These are phyloP conservation scores for Mycena metata DNA, from an alignment of 768 basidiomycete species.

Conservation along the genomic window DNA sequence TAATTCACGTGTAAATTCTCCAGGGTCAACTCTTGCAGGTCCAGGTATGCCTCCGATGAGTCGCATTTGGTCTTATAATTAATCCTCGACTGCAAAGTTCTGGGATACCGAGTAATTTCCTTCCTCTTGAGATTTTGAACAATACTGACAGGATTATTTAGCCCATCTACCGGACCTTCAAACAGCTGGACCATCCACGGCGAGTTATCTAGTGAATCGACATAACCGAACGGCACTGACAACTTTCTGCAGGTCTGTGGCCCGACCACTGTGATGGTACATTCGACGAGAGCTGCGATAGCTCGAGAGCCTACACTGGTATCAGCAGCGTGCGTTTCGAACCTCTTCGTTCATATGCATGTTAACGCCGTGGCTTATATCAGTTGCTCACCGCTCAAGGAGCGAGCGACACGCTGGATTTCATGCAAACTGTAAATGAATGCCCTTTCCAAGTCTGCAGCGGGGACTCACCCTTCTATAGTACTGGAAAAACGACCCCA, in stretches of 20 bases:
- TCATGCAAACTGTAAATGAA: slow-evolving; percentile 61
- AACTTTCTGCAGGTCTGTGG: slow-evolving; percentile 66
- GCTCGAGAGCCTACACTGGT: slow-evolving; percentile 59
- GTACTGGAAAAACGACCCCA: slow-evolving; percentile 69
- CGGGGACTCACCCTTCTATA: slow-evolving; percentile 33
- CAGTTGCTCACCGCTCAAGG: slow-evolving; percentile 73
- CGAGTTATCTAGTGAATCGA: slow-evolving; percentile 42
- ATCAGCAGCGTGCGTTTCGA: slow-evolving; percentile 53
- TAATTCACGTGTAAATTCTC: background rate
- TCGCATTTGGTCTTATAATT: background rate
- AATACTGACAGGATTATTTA: slow-evolving; percentile 3
- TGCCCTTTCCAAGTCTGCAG: background rate
- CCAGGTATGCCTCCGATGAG: slow-evolving; percentile 50
- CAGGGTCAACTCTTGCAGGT: slow-evolving; percentile 75
- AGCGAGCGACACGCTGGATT: slow-evolving; percentile 68
- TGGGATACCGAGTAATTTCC: slow-evolving; percentile 70
- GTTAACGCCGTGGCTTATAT: background rate
- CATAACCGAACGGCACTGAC: slow-evolving; percentile 1
- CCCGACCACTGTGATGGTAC: slow-evolving; percentile 69
- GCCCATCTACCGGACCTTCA: slow-evolving; percentile 69
- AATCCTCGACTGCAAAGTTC: slow-evolving; percentile 57
- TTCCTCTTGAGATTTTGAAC: background rate
- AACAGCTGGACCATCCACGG: slow-evolving; percentile 85
- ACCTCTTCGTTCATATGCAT: no score
- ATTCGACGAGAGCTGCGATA: slow-evolving; percentile 59